Base-by-base conservation (phyloP, 1,139 yeast genomes). In the Magnusiomyces paraingens region DNA sequence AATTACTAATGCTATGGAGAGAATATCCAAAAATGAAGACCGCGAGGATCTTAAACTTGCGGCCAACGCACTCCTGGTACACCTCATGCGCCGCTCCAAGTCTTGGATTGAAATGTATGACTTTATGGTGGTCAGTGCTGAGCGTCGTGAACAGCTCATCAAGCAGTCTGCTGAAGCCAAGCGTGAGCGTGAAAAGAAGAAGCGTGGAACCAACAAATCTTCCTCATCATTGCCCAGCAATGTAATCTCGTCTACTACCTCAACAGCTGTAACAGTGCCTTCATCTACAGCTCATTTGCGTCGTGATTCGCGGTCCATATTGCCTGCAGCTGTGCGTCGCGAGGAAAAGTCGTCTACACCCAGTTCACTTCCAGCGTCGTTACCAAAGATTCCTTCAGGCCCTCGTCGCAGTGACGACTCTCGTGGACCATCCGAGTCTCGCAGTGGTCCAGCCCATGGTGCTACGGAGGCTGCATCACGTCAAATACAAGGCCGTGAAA, bases 11-110 rank as follows among this genome's bases (percentile, higher is more conserved):
- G 71, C 77, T 4, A 72, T 90, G 50, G 75, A 79, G 44, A 62
- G 67, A 1, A 78, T 87, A 40, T 68, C 80, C 11, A 60, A 65
- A 2, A 66, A 69, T 1, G 98, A 91, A 62, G 66, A 72, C 2
- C 78, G 97, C 57, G 94, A 87, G 55, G 98, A 91, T 68, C 77
- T 91, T 64, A 86, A 83, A 62, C 73, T 90, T 41, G 84, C 96
- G 1, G 83, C 91, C 0, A 82, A 80, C 62, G 95, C 96, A 1
- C 73, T 90, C 55, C 72, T 82, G 54, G 95, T 94, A 0, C 86
- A 84, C 60, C 69, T 89, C 46, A 81, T 79, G 54, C 79, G 89
- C 0, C 74, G 83, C 49, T 70, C 82, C 10, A 74, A 73, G 42
- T 70, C 72, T 1, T 82, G 93, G 81, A 72, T 83, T 2, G 80